Conservation (phyloP, 768 basidiomycete genomes). For the Lactarius pseudohatsudake region DNA sequence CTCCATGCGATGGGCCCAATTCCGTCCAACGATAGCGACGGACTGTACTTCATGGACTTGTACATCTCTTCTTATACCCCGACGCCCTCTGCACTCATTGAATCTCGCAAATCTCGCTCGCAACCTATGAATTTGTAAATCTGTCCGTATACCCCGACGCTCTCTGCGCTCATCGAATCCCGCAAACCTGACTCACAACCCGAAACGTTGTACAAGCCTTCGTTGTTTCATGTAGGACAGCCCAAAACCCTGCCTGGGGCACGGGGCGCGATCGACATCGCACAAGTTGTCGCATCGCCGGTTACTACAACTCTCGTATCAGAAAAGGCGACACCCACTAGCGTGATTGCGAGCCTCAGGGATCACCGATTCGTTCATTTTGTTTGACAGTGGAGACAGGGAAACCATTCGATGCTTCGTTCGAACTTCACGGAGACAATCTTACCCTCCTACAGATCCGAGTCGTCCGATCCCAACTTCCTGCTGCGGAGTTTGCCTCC, state of each 20-base stretch:
- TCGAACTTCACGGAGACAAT: too few relatives aligned
- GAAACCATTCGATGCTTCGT: too few relatives aligned
- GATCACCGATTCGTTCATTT: too few relatives aligned
- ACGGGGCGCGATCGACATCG: neutral
- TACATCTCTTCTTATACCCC: neutral
- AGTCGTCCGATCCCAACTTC: too few relatives aligned
- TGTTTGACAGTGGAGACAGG: too few relatives aligned
- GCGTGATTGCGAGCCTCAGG: too few relatives aligned
- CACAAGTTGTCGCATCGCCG: neutral
- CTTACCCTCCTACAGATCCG: too few relatives aligned
- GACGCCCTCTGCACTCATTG: neutral
- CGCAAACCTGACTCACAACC: neutral
- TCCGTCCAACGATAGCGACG: too few relatives aligned
- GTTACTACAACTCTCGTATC: neutral
- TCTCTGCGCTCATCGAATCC: neutral
- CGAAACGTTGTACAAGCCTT: neutral
- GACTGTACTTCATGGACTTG: too few relatives aligned
- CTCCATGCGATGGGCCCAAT: too few relatives aligned
- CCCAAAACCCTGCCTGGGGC: neutral
- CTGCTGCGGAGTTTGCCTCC: too few relatives aligned
- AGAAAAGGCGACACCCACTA: too few relatives aligned
- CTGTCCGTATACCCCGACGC: neutral
- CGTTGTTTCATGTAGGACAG: neutral
- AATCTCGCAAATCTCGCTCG: neutral
- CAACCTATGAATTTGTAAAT: neutral